Conservation (phyloP, 495 filamentous ascomycete species). For the Venustampulla echinocandica region DNA sequence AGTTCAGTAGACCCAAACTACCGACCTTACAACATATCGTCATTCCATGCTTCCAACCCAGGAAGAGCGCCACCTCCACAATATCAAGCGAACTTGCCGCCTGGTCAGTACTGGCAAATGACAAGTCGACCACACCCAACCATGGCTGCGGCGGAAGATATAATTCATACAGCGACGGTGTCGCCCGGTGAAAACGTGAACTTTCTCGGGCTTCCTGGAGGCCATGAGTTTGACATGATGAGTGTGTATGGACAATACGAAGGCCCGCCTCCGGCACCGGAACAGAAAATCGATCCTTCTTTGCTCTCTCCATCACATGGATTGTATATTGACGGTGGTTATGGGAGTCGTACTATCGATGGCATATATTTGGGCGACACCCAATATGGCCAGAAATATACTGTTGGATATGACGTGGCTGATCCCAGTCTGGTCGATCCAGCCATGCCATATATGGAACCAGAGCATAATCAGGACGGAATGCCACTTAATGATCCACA, state of each 20-base stretch:
- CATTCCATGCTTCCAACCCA: slow-evolving; percentile 54
- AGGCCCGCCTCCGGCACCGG: not conserved
- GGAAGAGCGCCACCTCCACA: slow-evolving; percentile 47
- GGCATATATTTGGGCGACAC: slow-evolving; percentile 8
- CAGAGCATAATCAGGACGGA: slow-evolving; percentile 9
- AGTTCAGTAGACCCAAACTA: slow-evolving; percentile 28
- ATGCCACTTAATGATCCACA: slow-evolving; percentile 18
- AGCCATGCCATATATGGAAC: slow-evolving; percentile 9
- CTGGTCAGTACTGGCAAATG: slow-evolving; percentile 55
- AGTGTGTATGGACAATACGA: slow-evolving; percentile 11
- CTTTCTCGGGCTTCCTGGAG: slow-evolving; percentile 16
- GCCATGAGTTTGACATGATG: slow-evolving; percentile 20
- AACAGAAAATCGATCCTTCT: slow-evolving; percentile 21
- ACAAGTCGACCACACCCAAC: slow-evolving; percentile 35
- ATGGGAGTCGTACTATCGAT: slow-evolving; percentile 2
- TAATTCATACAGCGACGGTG: slow-evolving; percentile 39
- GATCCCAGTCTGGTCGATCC: slow-evolving; percentile 4
- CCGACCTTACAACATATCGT: slow-evolving; percentile 39
- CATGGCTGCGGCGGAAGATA: slow-evolving; percentile 40
- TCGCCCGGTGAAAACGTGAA: slow-evolving; percentile 24
- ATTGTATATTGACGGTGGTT: slow-evolving; percentile 4
- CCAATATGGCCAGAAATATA: not conserved
- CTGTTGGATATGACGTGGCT: not conserved
- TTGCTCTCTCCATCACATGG: slow-evolving; percentile 8
- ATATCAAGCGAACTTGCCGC: slow-evolving; percentile 37